phyloP scores from a whole-genome alignment of 768 basidiomycete species.

The Boletus pseudopeckii region DNA sequence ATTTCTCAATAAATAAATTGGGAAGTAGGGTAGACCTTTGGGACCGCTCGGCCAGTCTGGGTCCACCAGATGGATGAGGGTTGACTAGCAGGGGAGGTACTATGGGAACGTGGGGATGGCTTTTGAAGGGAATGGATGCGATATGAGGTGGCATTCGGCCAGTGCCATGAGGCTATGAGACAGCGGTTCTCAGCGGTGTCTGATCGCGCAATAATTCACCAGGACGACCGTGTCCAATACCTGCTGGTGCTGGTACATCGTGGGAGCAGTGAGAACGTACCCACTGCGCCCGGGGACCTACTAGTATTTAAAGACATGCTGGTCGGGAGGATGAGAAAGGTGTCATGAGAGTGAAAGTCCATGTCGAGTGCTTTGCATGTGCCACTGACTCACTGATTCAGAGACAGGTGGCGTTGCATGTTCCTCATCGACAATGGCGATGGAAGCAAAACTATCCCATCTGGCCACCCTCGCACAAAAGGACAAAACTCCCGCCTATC shows the following conservation, averaged over 20 bases:
- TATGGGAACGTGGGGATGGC: neutral
- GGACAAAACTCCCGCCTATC: slow-evolving; percentile 77
- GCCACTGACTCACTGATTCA: neutral
- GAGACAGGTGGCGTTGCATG: neutral
- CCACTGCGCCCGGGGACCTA: neutral
- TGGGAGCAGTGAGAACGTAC: slow-evolving; percentile 7
- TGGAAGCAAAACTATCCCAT: slow-evolving; percentile 68
- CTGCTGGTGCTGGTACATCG: neutral
- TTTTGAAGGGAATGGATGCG: neutral
- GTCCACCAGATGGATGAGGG: neutral
- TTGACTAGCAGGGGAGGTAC: neutral
- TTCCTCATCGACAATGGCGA: slow-evolving; percentile 23
- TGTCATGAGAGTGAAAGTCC: neutral
- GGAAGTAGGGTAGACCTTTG: neutral
- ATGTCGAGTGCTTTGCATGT: neutral
- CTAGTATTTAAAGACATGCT: neutral
- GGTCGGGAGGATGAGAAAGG: neutral
- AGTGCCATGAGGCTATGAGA: slow-evolving; percentile 19
- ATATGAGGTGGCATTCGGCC: slow-evolving; percentile 8
- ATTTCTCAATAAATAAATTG: slow-evolving; percentile 22
- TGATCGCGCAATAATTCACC: slow-evolving; percentile 22
- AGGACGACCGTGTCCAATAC: slow-evolving; percentile 23
- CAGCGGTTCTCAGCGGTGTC: slow-evolving; percentile 15
- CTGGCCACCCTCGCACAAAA: slow-evolving; percentile 69
- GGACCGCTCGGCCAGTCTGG: neutral